These are phyloP conservation scores for Perilla frutescens DNA, from an alignment of 257 asterid genomes.

Conservation along the genomic window DNA sequence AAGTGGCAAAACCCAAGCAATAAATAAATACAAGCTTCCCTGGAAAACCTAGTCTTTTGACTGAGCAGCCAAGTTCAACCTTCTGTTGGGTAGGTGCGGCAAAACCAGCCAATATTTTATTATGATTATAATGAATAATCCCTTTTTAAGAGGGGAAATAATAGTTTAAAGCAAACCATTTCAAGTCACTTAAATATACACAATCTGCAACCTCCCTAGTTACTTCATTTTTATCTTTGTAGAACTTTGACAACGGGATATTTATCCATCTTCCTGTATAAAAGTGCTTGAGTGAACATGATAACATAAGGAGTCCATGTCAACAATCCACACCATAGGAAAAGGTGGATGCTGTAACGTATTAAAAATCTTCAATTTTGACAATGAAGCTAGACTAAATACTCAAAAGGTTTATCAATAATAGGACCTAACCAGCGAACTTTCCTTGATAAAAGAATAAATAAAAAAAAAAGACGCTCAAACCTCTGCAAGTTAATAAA, in stretches of 20 bases:
- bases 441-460: neutral
- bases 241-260: slow-evolving; percentile 5
- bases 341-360: neutral
- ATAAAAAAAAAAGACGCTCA: neutral
- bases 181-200: slow-evolving; percentile 21
- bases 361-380: slow-evolving; percentile 29
- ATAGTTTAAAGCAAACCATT: neutral
- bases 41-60: neutral
- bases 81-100: slow-evolving; percentile 7
- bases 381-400: slow-evolving; percentile 6
- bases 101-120: neutral
- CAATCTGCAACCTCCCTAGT: neutral
- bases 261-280: neutral
- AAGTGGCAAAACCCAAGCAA: slow-evolving; percentile 1
- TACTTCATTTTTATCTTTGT: neutral
- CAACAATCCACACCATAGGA: neutral
- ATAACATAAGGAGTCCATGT: neutral
- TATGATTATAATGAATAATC: neutral
- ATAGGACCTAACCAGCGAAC: neutral
- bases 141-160: neutral
- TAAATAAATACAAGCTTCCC: neutral
- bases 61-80: slow-evolving; percentile 10
- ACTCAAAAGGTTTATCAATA: neutral
- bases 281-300: neutral
- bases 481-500: neutral